Evolutionary conservation across 208 protist genomes (phyloP).

Genomic region (Lotmaria passim): DNA sequence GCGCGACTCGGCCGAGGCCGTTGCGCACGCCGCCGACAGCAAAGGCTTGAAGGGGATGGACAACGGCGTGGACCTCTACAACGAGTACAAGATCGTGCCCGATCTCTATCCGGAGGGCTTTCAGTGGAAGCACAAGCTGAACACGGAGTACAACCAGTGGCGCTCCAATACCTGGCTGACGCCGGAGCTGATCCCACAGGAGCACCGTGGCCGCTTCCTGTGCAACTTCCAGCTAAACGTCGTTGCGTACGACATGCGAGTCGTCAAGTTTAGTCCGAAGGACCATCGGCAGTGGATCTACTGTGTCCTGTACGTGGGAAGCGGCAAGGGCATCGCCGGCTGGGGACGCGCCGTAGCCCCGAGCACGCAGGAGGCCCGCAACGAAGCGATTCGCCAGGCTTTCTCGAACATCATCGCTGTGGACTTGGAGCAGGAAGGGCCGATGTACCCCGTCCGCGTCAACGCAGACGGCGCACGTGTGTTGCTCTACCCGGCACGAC

Average conservation of each 20-base stretch:
- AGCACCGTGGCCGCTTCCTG: constrained; percentile 92
- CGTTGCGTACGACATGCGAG: constrained; percentile 91
- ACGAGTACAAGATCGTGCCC: constrained; percentile 93
- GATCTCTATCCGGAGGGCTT: constrained; percentile 94
- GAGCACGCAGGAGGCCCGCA: constrained; percentile 90
- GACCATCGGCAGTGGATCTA: constrained; percentile 94
- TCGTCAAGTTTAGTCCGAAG: constrained; percentile 93
- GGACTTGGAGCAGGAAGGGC: constrained; percentile 94
- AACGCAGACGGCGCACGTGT: constrained; percentile 91
- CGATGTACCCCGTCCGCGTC: constrained; percentile 91
- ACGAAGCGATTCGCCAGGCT: constrained; percentile 89
- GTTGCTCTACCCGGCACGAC: constrained; percentile 87
- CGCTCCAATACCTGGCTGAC: constrained; percentile 94
- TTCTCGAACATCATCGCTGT: constrained; percentile 93
- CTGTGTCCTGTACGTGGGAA: constrained; percentile 92
- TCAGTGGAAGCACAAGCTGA: constrained; percentile 94
- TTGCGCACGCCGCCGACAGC: constrained; percentile 84
- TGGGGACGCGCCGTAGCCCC: constrained; percentile 91
- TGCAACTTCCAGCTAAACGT: constrained; percentile 95
- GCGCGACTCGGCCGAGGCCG: constrained; percentile 84
- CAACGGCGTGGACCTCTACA: constrained; percentile 91
- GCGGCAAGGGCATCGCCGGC: constrained; percentile 91
- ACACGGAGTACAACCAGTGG: constrained; percentile 95
- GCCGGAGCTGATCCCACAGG: constrained; percentile 90
- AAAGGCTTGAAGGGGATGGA: constrained; percentile 94